A percentile compares a stretch with the other conserved stretches of the same genome.
These are phyloP conservation scores for Cyclotella baltica DNA, from an alignment of 108 stramenopile species.

Conservation along the genomic window DNA sequence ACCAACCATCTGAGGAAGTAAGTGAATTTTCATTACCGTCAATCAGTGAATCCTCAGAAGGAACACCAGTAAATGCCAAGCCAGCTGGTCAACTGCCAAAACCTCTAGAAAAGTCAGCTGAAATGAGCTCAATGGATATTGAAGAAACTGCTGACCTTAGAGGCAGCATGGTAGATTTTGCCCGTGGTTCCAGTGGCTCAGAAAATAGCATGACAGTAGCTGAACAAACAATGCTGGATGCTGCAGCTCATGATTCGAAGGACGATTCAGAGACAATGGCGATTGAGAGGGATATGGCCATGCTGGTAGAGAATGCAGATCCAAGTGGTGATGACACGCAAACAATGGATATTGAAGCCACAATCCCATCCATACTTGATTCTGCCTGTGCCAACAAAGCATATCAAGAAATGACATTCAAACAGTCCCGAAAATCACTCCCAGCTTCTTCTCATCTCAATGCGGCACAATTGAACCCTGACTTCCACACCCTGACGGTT, in stretches of 20 bases:
- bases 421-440: constrained; percentile 2
- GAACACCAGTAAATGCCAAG: constrained; percentile 1
- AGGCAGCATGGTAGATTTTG: constrained; percentile 20
- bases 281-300: constrained; percentile 30
- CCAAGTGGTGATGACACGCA: constrained; percentile 18
- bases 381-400: neutral
- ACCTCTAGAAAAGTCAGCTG: neutral
- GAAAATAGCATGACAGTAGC: constrained; percentile 40
- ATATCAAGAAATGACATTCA: neutral
- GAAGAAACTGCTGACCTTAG: constrained; percentile 46
- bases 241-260: constrained; percentile 24
- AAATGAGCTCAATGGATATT: constrained; percentile 37
- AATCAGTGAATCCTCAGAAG: constrained; percentile 25
- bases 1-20: constrained; percentile 47
- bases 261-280: constrained; percentile 39
- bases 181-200: neutral
- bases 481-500: neutral
- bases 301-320: constrained; percentile 23
- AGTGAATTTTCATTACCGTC: constrained; percentile 50
- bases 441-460: neutral
- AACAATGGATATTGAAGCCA: constrained; percentile 38
- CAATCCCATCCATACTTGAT: constrained; percentile 23
- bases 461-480: neutral
- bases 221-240: constrained; percentile 33
- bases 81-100: neutral